These are phyloP conservation scores for Cladosporium phlei DNA, from an alignment of 2,329 filamentous ascomycete genomes.

Conservation along the genomic window DNA sequence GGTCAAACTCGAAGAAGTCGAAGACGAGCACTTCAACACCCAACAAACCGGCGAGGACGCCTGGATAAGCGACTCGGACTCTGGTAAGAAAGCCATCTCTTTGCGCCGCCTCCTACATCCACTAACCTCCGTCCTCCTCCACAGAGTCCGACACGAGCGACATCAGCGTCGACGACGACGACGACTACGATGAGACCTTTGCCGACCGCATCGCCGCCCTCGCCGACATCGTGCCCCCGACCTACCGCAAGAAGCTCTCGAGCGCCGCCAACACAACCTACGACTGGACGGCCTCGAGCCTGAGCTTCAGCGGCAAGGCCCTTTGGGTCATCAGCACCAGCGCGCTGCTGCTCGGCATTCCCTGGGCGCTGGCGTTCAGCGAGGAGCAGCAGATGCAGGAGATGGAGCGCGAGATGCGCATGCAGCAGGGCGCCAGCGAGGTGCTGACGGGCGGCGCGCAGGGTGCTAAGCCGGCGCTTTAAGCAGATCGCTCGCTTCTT, in stretches of 20 bases:
- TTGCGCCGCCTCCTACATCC: neutral
- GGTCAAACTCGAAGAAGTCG: slow-evolving; percentile 95
- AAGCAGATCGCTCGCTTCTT: too few relatives aligned
- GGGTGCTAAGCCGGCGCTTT: slow-evolving; percentile 10
- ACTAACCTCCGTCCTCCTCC: neutral
- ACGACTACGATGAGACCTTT: slow-evolving; percentile 43
- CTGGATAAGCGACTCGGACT: slow-evolving; percentile 89
- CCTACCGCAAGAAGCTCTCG: slow-evolving; percentile 39
- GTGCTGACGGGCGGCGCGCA: slow-evolving; percentile 34
- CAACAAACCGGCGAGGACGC: slow-evolving; percentile 69
- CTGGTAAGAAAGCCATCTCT: slow-evolving; percentile 56
- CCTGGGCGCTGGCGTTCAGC: slow-evolving; percentile 84
- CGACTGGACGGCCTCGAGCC: slow-evolving; percentile 54
- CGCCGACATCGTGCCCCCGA: slow-evolving; percentile 42
- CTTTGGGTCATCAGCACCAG: slow-evolving; percentile 89
- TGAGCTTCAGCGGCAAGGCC: slow-evolving; percentile 74
- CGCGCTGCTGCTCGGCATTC: slow-evolving; percentile 82
- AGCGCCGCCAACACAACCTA: slow-evolving; percentile 47
- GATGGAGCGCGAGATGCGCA: slow-evolving; percentile 96
- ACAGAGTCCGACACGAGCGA: slow-evolving; percentile 67
- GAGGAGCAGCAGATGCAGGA: slow-evolving; percentile 96
- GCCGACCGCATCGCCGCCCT: slow-evolving; percentile 41
- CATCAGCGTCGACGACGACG: slow-evolving; percentile 51
- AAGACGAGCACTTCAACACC: slow-evolving; percentile 88
- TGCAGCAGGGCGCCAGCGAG: slow-evolving; percentile 88